Base-by-base conservation (phyloP, 2,329 filamentous ascomycete genomes). In the Pseudogymnoascus sp. region DNA sequence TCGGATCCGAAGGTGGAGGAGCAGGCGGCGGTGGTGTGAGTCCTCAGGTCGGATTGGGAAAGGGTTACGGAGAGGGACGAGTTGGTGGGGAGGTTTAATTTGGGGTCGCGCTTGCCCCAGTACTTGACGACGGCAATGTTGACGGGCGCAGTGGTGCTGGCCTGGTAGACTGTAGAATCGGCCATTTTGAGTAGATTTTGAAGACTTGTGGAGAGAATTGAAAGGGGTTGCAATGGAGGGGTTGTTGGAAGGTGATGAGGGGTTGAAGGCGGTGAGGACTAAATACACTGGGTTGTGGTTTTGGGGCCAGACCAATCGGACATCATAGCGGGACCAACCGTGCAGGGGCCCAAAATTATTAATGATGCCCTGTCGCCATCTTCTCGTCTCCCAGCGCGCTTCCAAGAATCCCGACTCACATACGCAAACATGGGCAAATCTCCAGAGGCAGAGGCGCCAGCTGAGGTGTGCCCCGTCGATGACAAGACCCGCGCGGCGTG, bases 101-200 rank as follows among this genome's bases (percentile, higher is more conserved):
- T 91, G 61, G 90, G 78, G 77, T 97, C 93, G 67, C 95, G 90
- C 80, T 99, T 99, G 71, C 96, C 95, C 95, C 96, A 99, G 84
- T 99, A 89, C 89, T 97, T 97, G 79, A 97, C 95, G 64, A 97
- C 93, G 69, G 93, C 93, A 75, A 97, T 97, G 81, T 97, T 97
- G 74, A 97, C 93, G 12, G 93, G 95, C 42, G 95, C 95, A 67
- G 93, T 97, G 65, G 95, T 97, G 81, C 90, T 97, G 70, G 95
- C 91, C 72, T 92, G 89, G 81, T 96, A 93, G 72, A 97, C 84
- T 63, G 71, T 70, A 23, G 65, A 66, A 63, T 72, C 69, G n/a
- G 71, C 61, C 73, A 75, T 75, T 59, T 44, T 70, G 66, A 64
- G 12, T 40, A 23, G 16, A 25, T 60, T 37, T 60, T 60, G 59